Conservation (phyloP, 345 rosid genomes). For the Garcia nutans region DNA sequence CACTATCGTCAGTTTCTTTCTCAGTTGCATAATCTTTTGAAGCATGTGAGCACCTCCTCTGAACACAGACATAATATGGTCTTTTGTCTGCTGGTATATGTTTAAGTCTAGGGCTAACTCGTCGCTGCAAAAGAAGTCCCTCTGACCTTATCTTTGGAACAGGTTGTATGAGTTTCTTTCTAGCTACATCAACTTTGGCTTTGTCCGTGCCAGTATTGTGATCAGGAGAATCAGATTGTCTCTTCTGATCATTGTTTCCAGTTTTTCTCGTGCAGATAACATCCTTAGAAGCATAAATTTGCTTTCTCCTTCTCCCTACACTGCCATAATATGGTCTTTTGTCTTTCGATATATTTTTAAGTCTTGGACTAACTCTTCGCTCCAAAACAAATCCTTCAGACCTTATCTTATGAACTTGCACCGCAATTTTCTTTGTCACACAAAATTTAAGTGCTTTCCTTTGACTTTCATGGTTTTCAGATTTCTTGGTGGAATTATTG, state of each 20-base stretch:
- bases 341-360: not conserved
- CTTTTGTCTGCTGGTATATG: constrained; percentile 6
- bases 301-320: constrained; percentile 6
- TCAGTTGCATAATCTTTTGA: not conserved
- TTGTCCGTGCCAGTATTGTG: not conserved
- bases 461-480: constrained; percentile 10
- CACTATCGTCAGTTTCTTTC: constrained; percentile 1
- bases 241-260: not conserved
- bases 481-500: not conserved
- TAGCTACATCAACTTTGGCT: not conserved
- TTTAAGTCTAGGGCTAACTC: constrained; percentile 14
- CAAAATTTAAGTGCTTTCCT: not conserved
- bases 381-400: constrained; percentile 1
- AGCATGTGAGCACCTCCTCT: not conserved
- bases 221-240: not conserved
- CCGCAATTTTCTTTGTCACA: not conserved
- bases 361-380: constrained; percentile 16
- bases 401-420: constrained; percentile 1
- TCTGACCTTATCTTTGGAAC: not conserved
- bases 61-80: constrained; percentile 14
- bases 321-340: constrained; percentile 13
- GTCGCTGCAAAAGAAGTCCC: not conserved
- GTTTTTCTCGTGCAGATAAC: not conserved
- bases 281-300: not conserved
- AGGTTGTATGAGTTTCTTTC: not conserved